Evolutionary conservation across 2,329 filamentous ascomycete genomes (phyloP), one percentile per base, ranked within the genome.

Genomic region (Aspergillus brasiliensis): DNA sequence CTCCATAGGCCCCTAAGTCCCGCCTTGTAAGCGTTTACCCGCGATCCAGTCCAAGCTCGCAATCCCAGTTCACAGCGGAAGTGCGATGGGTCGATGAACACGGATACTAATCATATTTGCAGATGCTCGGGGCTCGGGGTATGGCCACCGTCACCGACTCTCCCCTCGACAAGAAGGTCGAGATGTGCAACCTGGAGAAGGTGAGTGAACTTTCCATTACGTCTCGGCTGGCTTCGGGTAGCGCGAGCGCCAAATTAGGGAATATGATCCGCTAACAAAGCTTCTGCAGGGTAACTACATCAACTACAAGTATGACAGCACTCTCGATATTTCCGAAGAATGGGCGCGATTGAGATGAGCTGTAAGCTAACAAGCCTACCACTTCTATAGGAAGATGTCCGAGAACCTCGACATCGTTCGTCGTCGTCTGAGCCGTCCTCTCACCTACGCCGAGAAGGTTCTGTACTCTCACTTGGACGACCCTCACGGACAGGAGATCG

Each of bases 401-500:
- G 93, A 98, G 84, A 98, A 97, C 86, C 87, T 99, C 62, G 84
- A 88, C 73, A 88, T 99, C 78, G 95, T 99, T 70, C 91, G 95
- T 75, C 80, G 83, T 72, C 89, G 95, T 74, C 86, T 99, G 69
- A 96, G 97, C 83, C 89, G 91, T 71, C 95, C 95, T 69, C 87
- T 99, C 72, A 95, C 92, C 71, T 97, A 89, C 78, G 91, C 92
- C 77, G 95, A 99, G 87, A 99, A 99, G 88, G 93, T 99, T 74
- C 86, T 98, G 71, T 99, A 99, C 86, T 98, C 94, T 64, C 95
- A 99, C 81, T 84, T 99, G 78, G 95, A 98, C 82, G 92, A 99
- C 79, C 95, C 95, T 58, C 91, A 98, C 74, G 89, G 88, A 70
- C 94, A 98, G 81, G 94, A 98, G 53, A 96, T 99, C 72, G 88